A percentile compares a stretch with the other conserved stretches of the same genome.
These are phyloP conservation scores for Raddia guianensis DNA, from an alignment of 176 grass and related monocot genomes.

Conservation along the genomic window DNA sequence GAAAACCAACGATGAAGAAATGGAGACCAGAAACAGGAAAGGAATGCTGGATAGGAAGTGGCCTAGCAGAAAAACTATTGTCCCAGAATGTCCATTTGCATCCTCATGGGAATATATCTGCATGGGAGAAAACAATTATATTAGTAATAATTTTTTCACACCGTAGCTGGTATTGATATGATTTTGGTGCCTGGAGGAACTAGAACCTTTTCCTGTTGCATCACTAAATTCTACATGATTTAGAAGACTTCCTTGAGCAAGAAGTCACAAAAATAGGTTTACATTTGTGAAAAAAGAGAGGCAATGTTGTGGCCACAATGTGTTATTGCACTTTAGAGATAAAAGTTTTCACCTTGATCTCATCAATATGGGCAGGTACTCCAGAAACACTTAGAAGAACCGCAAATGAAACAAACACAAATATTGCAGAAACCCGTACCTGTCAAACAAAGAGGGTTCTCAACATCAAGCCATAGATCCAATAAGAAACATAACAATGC, in stretches of 20 bases:
- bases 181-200: not conserved
- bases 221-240: not conserved
- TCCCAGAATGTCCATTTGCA: constrained; percentile 70
- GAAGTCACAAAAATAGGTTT: not conserved
- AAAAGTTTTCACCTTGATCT: constrained; percentile 63
- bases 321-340: constrained; percentile 1
- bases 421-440: constrained; percentile 82
- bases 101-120: constrained; percentile 85
- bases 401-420: constrained; percentile 81
- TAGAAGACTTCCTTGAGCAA: not conserved
- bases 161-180: not conserved
- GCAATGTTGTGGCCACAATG: not conserved
- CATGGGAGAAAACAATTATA: constrained; percentile 22
- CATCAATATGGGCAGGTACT: constrained; percentile 85
- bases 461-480: not conserved
- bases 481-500: constrained; percentile 6
- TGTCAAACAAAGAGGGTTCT: constrained; percentile 43
- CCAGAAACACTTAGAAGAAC: constrained; percentile 86
- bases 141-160: not conserved
- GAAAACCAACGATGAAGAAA: constrained; percentile 74
- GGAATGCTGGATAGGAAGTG: constrained; percentile 83
- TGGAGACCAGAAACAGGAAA: constrained; percentile 81
- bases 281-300: not conserved
- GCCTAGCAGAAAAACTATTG: constrained; percentile 76
- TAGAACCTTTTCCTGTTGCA: not conserved